A percentile compares a stretch with the other conserved stretches of the same genome.
These are phyloP conservation scores for Aspergillus cejpii DNA, from an alignment of 2,329 filamentous ascomycete species.

Conservation along the genomic window DNA sequence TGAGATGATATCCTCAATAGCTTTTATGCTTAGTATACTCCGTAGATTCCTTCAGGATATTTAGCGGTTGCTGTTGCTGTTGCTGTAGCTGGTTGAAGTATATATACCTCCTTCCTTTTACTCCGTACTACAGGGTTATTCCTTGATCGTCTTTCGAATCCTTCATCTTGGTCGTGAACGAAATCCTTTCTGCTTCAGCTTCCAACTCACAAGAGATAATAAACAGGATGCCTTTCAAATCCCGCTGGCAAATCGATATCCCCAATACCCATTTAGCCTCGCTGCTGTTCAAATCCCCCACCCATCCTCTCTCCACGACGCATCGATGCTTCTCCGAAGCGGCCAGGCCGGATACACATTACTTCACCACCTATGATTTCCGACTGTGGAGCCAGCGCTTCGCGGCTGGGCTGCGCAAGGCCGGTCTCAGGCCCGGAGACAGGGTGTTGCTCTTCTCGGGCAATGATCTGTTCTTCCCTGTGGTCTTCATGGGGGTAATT, in stretches of 20 bases:
- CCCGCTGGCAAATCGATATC: slow-evolving; percentile 44
- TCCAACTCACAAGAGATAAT: not conserved
- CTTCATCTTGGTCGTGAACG: too few relatives aligned
- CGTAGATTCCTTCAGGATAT: too few relatives aligned
- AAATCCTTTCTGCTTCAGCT: not conserved
- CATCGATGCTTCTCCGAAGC: slow-evolving; percentile 56
- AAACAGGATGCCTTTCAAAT: slow-evolving; percentile 48
- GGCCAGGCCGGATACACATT: slow-evolving; percentile 59
- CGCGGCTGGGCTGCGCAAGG: slow-evolving; percentile 58
- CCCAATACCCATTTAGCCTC: slow-evolving; percentile 38
- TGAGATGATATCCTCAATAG: too few relatives aligned
- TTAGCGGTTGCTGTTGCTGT: too few relatives aligned
- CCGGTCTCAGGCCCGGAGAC: slow-evolving; percentile 61
- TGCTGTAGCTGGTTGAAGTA: not conserved
- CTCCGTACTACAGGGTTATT: not conserved
- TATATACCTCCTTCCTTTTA: slow-evolving; percentile 2
- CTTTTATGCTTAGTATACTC: too few relatives aligned
- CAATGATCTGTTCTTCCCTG: slow-evolving; percentile 67
- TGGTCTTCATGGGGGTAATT: slow-evolving; percentile 63
- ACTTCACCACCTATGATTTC: slow-evolving; percentile 57
- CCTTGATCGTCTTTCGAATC: too few relatives aligned
- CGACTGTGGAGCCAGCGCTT: slow-evolving; percentile 66
- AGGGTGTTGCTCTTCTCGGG: slow-evolving; percentile 66
- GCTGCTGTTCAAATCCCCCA: slow-evolving; percentile 48
- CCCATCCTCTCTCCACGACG: slow-evolving; percentile 40